These are phyloP conservation scores for Microthyrium microscopicum DNA, from an alignment of 2,329 filamentous ascomycete genomes.

Conservation along the genomic window DNA sequence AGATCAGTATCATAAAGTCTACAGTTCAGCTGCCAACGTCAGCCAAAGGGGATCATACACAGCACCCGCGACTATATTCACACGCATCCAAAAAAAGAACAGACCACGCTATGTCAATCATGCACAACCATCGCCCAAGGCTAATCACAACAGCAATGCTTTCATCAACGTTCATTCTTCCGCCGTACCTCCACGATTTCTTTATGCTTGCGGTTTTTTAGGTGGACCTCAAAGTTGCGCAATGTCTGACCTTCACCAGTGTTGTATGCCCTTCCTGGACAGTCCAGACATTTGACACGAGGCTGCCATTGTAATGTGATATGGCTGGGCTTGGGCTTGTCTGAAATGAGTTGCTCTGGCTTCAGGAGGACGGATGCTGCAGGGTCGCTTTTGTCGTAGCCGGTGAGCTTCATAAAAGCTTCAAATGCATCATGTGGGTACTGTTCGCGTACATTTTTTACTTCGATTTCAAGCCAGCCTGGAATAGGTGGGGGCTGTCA, in stretches of 20 bases:
- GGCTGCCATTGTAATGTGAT: conserved; percentile 73
- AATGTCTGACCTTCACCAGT: conserved; percentile 72
- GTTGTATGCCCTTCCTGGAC: conserved; percentile 85
- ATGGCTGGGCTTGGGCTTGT: conserved; percentile 40
- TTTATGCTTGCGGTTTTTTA: conserved; percentile 62
- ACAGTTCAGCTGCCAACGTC: too few species aligned
- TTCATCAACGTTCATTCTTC: conserved; percentile 5
- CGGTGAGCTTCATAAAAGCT: conserved; percentile 76
- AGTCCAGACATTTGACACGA: conserved; percentile 80
- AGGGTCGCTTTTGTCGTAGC: conserved; percentile 42
- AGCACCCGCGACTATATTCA: too few species aligned
- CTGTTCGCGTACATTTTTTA: conserved; percentile 49
- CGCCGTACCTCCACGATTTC: conserved; percentile 6
- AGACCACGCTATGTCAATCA: too few species aligned
- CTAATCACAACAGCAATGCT: too few species aligned
- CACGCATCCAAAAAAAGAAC: too few species aligned
- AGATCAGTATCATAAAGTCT: too few species aligned
- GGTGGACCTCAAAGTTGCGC: conserved; percentile 81
- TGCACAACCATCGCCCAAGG: too few species aligned
- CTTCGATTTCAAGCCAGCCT: conserved; percentile 62
- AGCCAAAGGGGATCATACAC: too few species aligned
- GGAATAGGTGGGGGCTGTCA: conserved; percentile 47
- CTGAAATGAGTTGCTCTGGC: conserved; percentile 26
- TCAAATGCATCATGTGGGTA: conserved; percentile 79
- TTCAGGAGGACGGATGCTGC: conserved; percentile 50